Conservation (phyloP, 345 rosid species). For the Bretschneidera sinensis region DNA sequence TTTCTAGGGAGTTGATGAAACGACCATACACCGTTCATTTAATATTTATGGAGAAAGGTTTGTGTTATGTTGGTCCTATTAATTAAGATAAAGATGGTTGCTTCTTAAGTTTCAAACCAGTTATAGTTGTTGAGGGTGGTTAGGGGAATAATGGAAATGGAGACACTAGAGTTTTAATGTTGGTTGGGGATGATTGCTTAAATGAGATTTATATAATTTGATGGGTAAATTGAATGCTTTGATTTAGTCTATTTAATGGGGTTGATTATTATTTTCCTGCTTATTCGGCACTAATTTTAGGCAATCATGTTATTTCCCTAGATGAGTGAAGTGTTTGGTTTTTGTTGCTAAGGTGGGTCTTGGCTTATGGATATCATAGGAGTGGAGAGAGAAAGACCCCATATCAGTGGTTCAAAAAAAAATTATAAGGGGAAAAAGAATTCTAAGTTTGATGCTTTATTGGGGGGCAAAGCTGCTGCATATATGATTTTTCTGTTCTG, state of each 20-base stretch:
- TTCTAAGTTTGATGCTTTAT: not conserved
- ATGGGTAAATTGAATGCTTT: constrained; percentile 14
- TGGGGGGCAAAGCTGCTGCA: not conserved
- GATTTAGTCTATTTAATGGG: not conserved
- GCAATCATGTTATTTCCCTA: constrained; percentile 1
- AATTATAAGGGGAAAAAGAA: not conserved
- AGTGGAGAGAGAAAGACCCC: not conserved
- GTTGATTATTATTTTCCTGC: not conserved
- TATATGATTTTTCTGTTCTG: not conserved
- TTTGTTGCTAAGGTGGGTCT: not conserved
- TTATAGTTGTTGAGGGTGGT: constrained; percentile 21
- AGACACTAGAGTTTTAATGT: constrained; percentile 16
- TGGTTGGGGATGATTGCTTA: constrained; percentile 12
- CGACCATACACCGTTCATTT: constrained; percentile 11
- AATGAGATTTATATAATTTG: constrained; percentile 4
- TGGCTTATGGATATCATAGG: not conserved
- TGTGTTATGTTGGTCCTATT: constrained; percentile 14
- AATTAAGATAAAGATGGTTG: constrained; percentile 1
- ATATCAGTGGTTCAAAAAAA: not conserved
- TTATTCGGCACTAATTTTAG: constrained; percentile 1
- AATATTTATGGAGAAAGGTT: constrained; percentile 17
- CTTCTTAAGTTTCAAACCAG: constrained; percentile 9
- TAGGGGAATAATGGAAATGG: constrained; percentile 1
- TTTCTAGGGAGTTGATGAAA: constrained; percentile 9
- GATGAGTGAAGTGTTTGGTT: not conserved